A percentile compares a stretch with the other conserved stretches of the same genome.
Evolutionary conservation across 2,329 filamentous ascomycete species (phyloP).

Genomic region (Colletotrichum sp.): DNA sequence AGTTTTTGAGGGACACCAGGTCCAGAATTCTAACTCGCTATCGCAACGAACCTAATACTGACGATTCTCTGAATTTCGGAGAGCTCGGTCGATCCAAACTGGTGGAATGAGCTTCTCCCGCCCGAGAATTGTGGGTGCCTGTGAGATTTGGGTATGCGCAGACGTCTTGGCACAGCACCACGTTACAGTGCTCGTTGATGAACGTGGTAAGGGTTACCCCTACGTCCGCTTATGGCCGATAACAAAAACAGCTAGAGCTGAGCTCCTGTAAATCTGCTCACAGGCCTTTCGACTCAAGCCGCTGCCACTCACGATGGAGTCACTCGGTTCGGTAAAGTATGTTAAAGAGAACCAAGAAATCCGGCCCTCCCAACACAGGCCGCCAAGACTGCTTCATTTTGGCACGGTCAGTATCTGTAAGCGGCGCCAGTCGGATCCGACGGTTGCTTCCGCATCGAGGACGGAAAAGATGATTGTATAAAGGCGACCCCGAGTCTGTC

Average conservation of each 20-base stretch:
- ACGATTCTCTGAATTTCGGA: not conserved
- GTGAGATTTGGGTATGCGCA: not conserved
- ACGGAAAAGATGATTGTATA: not conserved
- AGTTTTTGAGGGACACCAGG: not conserved
- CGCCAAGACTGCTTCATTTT: not conserved
- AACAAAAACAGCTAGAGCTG: not conserved
- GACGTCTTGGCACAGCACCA: not conserved
- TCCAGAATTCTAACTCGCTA: not conserved
- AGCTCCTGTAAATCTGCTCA: not conserved
- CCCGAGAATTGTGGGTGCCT: not conserved
- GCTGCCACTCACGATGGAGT: not conserved
- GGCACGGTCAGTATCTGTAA: not conserved
- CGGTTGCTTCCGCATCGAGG: not conserved
- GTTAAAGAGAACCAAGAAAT: constrained; percentile 1
- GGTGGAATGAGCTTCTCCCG: not conserved
- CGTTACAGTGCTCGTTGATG: not conserved
- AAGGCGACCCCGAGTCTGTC: not conserved
- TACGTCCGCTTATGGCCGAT: not conserved
- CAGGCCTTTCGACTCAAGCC: too few relatives aligned
- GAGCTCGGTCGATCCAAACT: not conserved
- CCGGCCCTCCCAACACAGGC: not conserved
- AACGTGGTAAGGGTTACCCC: not conserved
- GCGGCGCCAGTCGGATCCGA: not conserved
- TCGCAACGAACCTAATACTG: not conserved
- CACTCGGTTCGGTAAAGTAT: not conserved